phyloP scores from a whole-genome alignment of 2,329 filamentous ascomycete genomes.

The Talaromyces verruculosus region DNA sequence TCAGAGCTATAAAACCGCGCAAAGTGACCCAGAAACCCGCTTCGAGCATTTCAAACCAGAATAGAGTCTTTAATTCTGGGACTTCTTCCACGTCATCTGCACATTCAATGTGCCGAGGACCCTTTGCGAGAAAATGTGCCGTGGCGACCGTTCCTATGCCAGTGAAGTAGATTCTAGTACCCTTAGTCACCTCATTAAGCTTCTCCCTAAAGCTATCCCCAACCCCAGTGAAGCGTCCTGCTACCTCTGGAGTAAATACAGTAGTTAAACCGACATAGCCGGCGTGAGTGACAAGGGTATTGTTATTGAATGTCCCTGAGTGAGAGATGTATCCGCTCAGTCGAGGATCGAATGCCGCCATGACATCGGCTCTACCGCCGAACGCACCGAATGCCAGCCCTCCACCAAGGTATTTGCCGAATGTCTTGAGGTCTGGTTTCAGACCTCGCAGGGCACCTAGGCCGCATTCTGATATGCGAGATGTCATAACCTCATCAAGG shows the following conservation, averaged over 20 bases:
- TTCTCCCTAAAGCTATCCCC: background rate
- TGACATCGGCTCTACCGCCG: conserved; percentile 60
- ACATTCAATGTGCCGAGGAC: background rate
- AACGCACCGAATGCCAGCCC: conserved; percentile 68
- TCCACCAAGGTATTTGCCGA: conserved; percentile 68
- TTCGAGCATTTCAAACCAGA: conserved; percentile 4
- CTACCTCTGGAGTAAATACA: background rate
- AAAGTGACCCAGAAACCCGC: conserved; percentile 1
- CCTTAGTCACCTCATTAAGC: background rate
- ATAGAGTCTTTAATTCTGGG: background rate
- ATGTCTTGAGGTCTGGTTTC: conserved; percentile 61
- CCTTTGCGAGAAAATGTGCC: background rate
- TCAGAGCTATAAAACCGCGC: background rate
- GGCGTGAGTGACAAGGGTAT: conserved; percentile 60
- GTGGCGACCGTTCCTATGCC: background rate
- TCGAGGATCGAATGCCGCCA: conserved; percentile 50
- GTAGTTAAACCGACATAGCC: conserved; percentile 42
- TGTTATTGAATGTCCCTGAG: conserved; percentile 69
- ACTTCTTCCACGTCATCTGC: background rate
- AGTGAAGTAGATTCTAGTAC: background rate
- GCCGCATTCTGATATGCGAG: conserved; percentile 56
- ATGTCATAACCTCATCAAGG: conserved; percentile 71
- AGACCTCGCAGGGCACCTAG: conserved; percentile 47
- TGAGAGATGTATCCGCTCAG: conserved; percentile 55
- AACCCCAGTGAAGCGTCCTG: background rate